Evolutionary conservation across 805 yeast species (phyloP).

Genomic region (Lipomyces spencermartinsiae): DNA sequence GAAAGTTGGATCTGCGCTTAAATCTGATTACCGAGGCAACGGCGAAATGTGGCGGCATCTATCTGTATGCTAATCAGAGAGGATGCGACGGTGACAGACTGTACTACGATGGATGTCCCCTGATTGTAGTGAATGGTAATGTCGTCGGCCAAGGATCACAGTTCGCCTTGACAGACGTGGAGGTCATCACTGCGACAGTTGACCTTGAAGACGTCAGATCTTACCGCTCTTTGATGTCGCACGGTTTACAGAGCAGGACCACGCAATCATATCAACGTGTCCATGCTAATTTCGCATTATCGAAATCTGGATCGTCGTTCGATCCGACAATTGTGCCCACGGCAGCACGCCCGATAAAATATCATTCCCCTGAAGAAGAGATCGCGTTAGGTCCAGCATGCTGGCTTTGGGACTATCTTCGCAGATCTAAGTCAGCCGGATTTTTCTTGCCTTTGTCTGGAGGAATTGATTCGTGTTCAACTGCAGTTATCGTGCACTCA

Average conservation of each 20-base stretch:
- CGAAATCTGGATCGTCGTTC: slow-evolving; percentile 65
- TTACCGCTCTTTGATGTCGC: slow-evolving; percentile 76
- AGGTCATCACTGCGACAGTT: slow-evolving; percentile 93
- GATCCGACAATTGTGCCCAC: slow-evolving; percentile 70
- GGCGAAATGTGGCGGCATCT: slow-evolving; percentile 94
- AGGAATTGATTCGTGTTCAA: slow-evolving; percentile 97
- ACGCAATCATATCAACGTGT: slow-evolving; percentile 56
- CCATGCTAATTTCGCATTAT: slow-evolving; percentile 60
- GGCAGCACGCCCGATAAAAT: slow-evolving; percentile 55
- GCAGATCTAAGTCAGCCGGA: slow-evolving; percentile 90
- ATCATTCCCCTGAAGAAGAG: slow-evolving; percentile 91
- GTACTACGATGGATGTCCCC: slow-evolving; percentile 96
- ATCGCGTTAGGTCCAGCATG: slow-evolving; percentile 99
- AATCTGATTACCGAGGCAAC: slow-evolving; percentile 90
- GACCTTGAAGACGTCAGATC: slow-evolving; percentile 90
- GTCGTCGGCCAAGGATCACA: slow-evolving; percentile 94
- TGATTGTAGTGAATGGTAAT: slow-evolving; percentile 89
- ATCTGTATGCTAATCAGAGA: slow-evolving; percentile 89
- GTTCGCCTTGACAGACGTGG: slow-evolving; percentile 88
- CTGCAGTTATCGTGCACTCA: slow-evolving; percentile 90
- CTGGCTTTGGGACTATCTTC: slow-evolving; percentile 98
- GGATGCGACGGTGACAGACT: slow-evolving; percentile 99
- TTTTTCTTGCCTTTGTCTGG: slow-evolving; percentile 94
- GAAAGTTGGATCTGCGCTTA: slow-evolving; percentile 86
- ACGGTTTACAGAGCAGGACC: slow-evolving; percentile 69